Evolutionary conservation across 2,329 filamentous ascomycete species (phyloP).

Genomic region (Penicillium rolfsii): DNA sequence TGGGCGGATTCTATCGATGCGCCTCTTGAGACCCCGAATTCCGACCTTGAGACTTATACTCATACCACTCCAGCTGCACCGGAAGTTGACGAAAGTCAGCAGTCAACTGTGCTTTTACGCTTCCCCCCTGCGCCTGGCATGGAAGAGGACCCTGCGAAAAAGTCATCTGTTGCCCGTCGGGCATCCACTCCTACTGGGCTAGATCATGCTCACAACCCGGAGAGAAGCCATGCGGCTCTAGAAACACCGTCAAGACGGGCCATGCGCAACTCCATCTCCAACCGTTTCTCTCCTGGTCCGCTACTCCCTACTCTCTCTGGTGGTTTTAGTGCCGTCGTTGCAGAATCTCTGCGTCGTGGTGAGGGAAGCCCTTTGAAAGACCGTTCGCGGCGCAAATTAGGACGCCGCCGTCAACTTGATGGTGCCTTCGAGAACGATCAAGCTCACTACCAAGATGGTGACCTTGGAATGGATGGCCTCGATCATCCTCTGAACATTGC

Average conservation of each 20-base stretch:
- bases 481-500: slow-evolving; percentile 28
- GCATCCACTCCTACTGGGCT: slow-evolving; percentile 26
- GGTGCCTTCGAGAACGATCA: slow-evolving; percentile 29
- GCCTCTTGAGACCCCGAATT: slow-evolving; percentile 19
- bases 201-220: slow-evolving; percentile 25
- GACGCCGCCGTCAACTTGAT: slow-evolving; percentile 36
- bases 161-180: slow-evolving; percentile 21
- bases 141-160: slow-evolving; percentile 27
- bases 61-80: slow-evolving; percentile 35
- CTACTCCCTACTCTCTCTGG: slow-evolving; percentile 64
- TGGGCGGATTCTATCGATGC: slow-evolving; percentile 39
- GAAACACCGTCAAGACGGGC: slow-evolving; percentile 45
- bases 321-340: slow-evolving; percentile 65
- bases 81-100: slow-evolving; percentile 21
- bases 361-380: slow-evolving; percentile 48
- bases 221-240: slow-evolving; percentile 34
- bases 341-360: slow-evolving; percentile 65
- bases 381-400: slow-evolving; percentile 32
- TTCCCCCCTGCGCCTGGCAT: slow-evolving; percentile 46
- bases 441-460: slow-evolving; percentile 25
- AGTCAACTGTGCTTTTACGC: slow-evolving; percentile 42
- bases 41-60: slow-evolving; percentile 31
- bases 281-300: slow-evolving; percentile 60
- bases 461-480: slow-evolving; percentile 25
- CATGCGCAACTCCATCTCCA: slow-evolving; percentile 52